Conservation (phyloP, 1,284 basidiomycete genomes). For the Cutaneotrichosporon cyanovorans region DNA sequence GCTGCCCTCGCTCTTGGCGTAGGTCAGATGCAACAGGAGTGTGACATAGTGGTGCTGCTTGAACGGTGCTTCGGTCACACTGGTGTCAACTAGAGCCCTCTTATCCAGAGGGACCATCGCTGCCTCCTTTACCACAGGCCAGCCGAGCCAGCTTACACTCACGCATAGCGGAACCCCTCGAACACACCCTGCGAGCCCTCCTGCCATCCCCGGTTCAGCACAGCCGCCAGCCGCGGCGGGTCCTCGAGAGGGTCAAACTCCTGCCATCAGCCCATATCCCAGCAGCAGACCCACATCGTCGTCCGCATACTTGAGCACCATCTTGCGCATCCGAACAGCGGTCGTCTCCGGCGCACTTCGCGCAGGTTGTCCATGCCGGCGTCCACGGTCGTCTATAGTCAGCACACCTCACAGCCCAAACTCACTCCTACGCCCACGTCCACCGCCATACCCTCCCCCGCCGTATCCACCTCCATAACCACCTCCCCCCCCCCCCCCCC, state of each 20-base stretch:
- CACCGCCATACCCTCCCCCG: slow-evolving; percentile 18
- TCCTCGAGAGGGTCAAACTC: slow-evolving; percentile 53
- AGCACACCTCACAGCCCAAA: background rate
- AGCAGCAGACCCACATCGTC: slow-evolving; percentile 56
- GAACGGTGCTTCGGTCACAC: slow-evolving; percentile 80
- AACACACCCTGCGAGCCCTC: slow-evolving; percentile 55
- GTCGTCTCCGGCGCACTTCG: slow-evolving; percentile 53
- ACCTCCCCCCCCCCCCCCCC: background rate
- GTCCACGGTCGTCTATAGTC: slow-evolving; percentile 18
- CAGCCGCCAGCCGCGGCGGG: slow-evolving; percentile 58
- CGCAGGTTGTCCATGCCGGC: slow-evolving; percentile 13
- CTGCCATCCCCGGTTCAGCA: slow-evolving; percentile 59
- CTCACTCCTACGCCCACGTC: slow-evolving; percentile 25
- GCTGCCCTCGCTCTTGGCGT: slow-evolving; percentile 46
- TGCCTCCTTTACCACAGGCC: too few relatives aligned
- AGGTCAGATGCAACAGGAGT: slow-evolving; percentile 62
- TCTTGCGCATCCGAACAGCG: slow-evolving; percentile 60
- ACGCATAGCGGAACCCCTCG: slow-evolving; percentile 67
- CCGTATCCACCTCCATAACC: slow-evolving; percentile 7
- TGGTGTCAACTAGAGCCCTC: slow-evolving; percentile 25
- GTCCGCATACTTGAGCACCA: slow-evolving; percentile 69
- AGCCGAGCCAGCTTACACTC: slow-evolving; percentile 29
- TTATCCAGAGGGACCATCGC: too few relatives aligned
- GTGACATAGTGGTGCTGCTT: slow-evolving; percentile 83
- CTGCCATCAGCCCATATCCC: slow-evolving; percentile 18